These are phyloP conservation scores for Fraxinus anomala DNA, from an alignment of 257 asterid genomes.

Conservation along the genomic window DNA sequence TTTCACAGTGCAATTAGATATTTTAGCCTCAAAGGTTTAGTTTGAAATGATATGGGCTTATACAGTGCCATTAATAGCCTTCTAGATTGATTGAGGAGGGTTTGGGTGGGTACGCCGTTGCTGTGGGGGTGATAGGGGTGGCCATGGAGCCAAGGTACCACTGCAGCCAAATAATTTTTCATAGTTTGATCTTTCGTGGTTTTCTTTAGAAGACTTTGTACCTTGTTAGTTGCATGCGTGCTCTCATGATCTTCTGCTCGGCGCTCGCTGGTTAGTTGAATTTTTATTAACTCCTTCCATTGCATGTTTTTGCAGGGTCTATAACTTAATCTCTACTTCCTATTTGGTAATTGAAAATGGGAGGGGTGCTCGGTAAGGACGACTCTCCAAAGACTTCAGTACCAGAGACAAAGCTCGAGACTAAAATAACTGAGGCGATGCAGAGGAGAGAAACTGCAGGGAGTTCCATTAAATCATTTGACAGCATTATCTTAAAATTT, in stretches of 20 bases:
- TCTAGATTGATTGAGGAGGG: background rate
- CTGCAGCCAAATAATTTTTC: background rate
- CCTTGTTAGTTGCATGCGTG: background rate
- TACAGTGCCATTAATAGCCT: background rate
- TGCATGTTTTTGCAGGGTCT: conserved; percentile 19
- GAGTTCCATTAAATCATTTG: conserved; percentile 62
- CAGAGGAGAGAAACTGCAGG: conserved; percentile 68
- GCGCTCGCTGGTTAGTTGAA: background rate
- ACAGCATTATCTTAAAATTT: conserved; percentile 71
- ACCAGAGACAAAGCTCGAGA: conserved; percentile 78
- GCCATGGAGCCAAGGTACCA: background rate
- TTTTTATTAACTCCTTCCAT: background rate
- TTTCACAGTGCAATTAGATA: background rate
- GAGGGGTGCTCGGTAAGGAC: conserved; percentile 55
- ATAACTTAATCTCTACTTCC: background rate
- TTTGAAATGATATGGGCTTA: background rate
- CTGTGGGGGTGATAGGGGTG: background rate
- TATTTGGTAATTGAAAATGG: conserved; percentile 48
- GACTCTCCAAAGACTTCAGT: conserved; percentile 48
- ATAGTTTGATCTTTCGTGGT: background rate
- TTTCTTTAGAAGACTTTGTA: background rate
- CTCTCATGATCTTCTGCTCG: background rate
- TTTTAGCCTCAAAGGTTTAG: background rate
- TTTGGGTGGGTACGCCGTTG: background rate
- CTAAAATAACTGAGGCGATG: conserved; percentile 64